Base-by-base conservation (phyloP, 2,329 filamentous ascomycete genomes). In the Paraphoma chrysanthemicola region DNA sequence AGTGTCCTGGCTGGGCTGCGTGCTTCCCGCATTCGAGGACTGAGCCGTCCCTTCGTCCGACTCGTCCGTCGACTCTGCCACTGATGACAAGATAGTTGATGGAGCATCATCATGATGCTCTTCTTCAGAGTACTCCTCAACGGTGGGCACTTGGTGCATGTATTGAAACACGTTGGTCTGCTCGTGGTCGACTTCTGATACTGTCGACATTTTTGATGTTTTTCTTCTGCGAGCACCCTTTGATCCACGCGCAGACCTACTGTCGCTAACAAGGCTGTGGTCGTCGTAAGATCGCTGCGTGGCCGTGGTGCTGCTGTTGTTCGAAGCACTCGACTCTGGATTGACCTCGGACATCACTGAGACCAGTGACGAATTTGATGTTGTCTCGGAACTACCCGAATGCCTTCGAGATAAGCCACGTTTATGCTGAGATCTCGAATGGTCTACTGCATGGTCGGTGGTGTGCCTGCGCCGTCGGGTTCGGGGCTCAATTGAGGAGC, bases 231-330 rank as follows among this genome's bases (percentile, higher is more conserved):
- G 66, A 50, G 53, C 59, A 38, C 56, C 50, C 38, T 11, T 29
- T 33, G 61, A 60, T 42, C 70, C 70, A 53, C 63, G 64, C 36
- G 8, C 23, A 29, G 42, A 38, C 14, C 7, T 18, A 30, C 42
- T 51, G 31, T 71, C 70, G 14, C 56, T 55, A 23, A 60, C 54
- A 43, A 62, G 60, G 17, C 56, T 65, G 44, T 66, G 68, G 33
- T 79, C 69, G 53, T 79, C 69, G 58, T 80, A 80, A 4, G 77
- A 78, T 42, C 70, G 70, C 57, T 80, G 79, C 10, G 78, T 82
- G 11, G 81, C 73, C 3, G 80, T 82, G 1, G 79, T 79, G 52
- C 74, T 79, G 64, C 79, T 82, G n/a, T 74, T 78, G 60, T 76
- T 80, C 1, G 79, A 80, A 14, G 68, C 68, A 48, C 69, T 74